A percentile compares a stretch with the other conserved stretches of the same genome.
Evolutionary conservation across 768 basidiomycete genomes (phyloP).

Genomic region (Tubosaeta sp.): DNA sequence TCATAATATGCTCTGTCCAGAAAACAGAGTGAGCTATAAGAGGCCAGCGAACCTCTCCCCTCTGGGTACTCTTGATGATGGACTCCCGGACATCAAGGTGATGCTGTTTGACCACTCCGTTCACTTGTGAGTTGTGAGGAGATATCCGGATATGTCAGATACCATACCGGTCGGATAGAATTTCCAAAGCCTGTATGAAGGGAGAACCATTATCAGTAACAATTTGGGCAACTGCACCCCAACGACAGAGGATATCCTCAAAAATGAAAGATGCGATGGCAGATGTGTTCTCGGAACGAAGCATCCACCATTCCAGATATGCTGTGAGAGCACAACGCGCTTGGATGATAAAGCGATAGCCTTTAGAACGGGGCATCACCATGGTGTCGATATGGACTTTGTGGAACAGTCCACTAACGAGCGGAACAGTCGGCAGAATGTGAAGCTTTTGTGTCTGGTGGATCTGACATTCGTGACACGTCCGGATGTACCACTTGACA

Average conservation of each 20-base stretch:
- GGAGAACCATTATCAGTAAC: too few species aligned
- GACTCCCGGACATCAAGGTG: constrained; percentile 2
- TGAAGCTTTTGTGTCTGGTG: constrained; percentile 17
- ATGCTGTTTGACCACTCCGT: neutral
- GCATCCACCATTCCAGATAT: constrained; percentile 28
- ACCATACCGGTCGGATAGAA: too few species aligned
- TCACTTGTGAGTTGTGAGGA: neutral
- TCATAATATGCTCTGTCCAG: neutral
- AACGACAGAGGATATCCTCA: constrained; percentile 12
- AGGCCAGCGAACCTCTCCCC: neutral
- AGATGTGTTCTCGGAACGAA: constrained; percentile 15
- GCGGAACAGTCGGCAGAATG: constrained; percentile 9
- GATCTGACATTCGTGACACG: constrained; percentile 33
- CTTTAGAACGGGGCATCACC: neutral
- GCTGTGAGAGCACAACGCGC: neutral
- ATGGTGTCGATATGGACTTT: constrained; percentile 3
- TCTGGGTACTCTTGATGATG: neutral
- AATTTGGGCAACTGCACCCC: too few species aligned
- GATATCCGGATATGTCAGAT: neutral
- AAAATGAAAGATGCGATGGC: constrained; percentile 15
- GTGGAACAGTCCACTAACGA: constrained; percentile 9
- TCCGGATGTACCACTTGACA: constrained; percentile 26
- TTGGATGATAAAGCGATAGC: constrained; percentile 16
- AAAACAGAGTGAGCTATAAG: neutral
- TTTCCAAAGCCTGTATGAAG: neutral